Conservation (phyloP, 331 rosid genomes). For the Dryas integrifolia region DNA sequence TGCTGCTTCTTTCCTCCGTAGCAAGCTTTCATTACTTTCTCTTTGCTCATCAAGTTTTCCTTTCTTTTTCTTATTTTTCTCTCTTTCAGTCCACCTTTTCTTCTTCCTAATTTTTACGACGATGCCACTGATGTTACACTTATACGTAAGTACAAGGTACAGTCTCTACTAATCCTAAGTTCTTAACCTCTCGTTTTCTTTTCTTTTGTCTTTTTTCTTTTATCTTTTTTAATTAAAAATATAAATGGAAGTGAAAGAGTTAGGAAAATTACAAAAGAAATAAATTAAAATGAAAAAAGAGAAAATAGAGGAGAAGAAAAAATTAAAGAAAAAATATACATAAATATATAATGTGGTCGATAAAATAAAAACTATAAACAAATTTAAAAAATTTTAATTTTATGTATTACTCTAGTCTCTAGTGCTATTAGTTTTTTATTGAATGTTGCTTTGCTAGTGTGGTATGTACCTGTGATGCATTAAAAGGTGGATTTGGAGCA, state of each 20-base stretch:
- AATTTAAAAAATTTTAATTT: no score
- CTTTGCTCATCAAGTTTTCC: neutral
- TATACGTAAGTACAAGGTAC: neutral
- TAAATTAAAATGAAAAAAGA: no score
- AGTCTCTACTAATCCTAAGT: neutral
- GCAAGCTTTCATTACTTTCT: conserved; percentile 29
- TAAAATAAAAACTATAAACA: no score
- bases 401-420: neutral
- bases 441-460: neutral
- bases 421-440: neutral
- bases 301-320: no score
- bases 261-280: no score
- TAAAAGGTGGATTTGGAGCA: conserved; percentile 11
- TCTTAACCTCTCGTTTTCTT: neutral
- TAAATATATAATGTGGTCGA: no score
- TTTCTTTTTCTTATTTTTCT: neutral
- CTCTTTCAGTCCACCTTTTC: neutral
- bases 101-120: conserved; percentile 22
- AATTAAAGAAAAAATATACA: no score
- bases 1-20: conserved; percentile 33
- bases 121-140: conserved; percentile 11
- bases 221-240: no score
- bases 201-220: neutral
- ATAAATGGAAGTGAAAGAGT: no score
- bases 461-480: neutral